Base-by-base conservation (phyloP, 2,329 filamentous ascomycete species). In the Xylaria digitata region DNA sequence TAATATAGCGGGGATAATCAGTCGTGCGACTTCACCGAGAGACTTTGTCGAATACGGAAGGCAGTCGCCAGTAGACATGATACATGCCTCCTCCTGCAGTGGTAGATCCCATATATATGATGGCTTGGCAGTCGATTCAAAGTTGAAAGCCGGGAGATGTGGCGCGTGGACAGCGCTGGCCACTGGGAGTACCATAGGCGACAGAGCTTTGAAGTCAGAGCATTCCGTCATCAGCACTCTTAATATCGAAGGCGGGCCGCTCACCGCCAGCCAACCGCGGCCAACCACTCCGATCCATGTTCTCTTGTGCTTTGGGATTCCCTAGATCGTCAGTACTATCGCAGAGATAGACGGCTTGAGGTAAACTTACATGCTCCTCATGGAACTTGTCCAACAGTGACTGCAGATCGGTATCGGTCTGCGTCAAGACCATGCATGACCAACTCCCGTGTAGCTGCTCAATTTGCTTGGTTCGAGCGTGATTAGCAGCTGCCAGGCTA, bases 201-300 rank as follows among this genome's bases (percentile, higher is more conserved):
- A 59, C 15, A 66, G 53, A 3, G 40, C 57, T 4, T 50, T 17
- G 23, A 55, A 19, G 6, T 48, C 48, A n/a, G 48, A n/a, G 19
- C 11, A 67, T 46, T 52, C 23, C 34, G 45, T 46, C 26, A 68
- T 62, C 21, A 71, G 61, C 49, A 60, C 17, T 45, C 64, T 45
- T 7, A 70, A 37, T 34, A 40, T 67, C 21, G 67, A 62, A 15
- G 67, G 69, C 45, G 69, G 67, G 1, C 63, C 67, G 46, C 67
- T 71, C 42, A 70, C 53, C 2, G 67, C 19, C 19, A 68, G 60
- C 69, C 62, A 68, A 11, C 40, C 55, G 1, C 54, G 56, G 21
- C 65, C 63, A 15, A 68, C n/a, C 2, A 70, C 65, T 11, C 61
- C 60, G 23, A 71, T 60, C 67, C 69, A 71, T 34, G 62, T 42